These are phyloP conservation scores for Aspergillus niger DNA, from an alignment of 2,329 filamentous ascomycete genomes.

Conservation along the genomic window DNA sequence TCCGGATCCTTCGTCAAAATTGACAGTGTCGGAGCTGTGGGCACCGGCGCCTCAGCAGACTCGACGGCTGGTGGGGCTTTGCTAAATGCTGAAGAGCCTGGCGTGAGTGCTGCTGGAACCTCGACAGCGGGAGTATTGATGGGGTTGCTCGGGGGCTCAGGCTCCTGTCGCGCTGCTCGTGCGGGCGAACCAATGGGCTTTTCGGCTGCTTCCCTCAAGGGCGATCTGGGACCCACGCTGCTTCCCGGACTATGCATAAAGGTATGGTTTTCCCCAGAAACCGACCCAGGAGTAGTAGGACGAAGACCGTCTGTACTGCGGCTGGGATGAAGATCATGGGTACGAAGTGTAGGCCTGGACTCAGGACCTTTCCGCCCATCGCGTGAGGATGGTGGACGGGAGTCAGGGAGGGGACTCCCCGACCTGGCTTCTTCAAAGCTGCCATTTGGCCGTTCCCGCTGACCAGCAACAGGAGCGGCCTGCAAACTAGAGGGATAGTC, in stretches of 20 bases:
- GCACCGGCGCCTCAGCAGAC: conserved; percentile 10
- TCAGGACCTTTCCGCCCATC: conserved; percentile 28
- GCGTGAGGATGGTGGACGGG: conserved; percentile 31
- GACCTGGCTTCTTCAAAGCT: conserved; percentile 24
- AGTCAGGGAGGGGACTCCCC: conserved; percentile 23
- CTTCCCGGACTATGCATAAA: conserved; percentile 24
- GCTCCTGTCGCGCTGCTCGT: conserved; percentile 34
- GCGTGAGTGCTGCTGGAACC: conserved; percentile 26
- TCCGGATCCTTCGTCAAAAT: conserved; percentile 11
- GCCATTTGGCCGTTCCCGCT: conserved; percentile 17
- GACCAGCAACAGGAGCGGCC: conserved; percentile 12
- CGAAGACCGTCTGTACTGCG: conserved; percentile 32
- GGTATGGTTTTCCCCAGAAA: conserved; percentile 25
- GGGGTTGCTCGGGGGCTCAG: conserved; percentile 26
- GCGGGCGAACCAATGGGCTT: conserved; percentile 40
- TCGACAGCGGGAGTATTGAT: conserved; percentile 20
- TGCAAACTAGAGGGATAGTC: conserved; percentile 22
- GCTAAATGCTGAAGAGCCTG: conserved; percentile 21
- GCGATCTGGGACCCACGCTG: conserved; percentile 32
- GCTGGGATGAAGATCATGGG: conserved; percentile 22
- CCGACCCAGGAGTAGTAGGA: conserved; percentile 34
- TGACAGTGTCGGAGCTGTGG: neutral
- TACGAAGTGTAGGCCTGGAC: conserved; percentile 22
- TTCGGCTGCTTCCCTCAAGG: conserved; percentile 32
- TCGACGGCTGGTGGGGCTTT: conserved; percentile 12